phyloP scores from a whole-genome alignment of 331 rosid genomes.

The Malus hybrid region DNA sequence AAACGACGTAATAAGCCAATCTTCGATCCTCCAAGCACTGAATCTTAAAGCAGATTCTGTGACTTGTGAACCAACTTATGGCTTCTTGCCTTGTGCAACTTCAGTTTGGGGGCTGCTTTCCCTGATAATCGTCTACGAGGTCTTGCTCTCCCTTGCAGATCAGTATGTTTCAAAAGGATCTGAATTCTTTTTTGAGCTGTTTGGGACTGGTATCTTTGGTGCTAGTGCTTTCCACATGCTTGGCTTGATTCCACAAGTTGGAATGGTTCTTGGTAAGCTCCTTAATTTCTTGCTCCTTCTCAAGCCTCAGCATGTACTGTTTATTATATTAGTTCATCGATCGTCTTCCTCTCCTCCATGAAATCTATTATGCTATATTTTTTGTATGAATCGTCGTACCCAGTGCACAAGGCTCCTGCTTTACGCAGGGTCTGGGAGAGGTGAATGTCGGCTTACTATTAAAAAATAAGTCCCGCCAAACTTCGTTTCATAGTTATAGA shows the following conservation, averaged over 20 bases:
- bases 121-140: constrained; percentile 28
- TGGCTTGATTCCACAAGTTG: constrained; percentile 25
- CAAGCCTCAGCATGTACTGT: neutral
- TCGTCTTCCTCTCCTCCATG: neutral
- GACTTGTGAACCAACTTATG: constrained; percentile 27
- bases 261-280: constrained; percentile 20
- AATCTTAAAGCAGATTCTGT: constrained; percentile 14
- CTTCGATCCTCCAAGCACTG: neutral
- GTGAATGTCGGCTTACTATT: too few species aligned
- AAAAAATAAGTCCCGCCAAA: too few species aligned
- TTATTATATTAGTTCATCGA: too few species aligned
- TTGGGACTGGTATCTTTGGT: constrained; percentile 29
- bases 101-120: constrained; percentile 22
- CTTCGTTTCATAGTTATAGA: too few species aligned
- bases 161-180: constrained; percentile 16
- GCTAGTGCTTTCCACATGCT: constrained; percentile 28
- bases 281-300: neutral
- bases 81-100: constrained; percentile 35
- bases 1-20: neutral
- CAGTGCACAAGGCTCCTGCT: too few species aligned
- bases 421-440: too few species aligned
- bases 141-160: constrained; percentile 20
- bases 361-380: neutral
- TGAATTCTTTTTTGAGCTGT: constrained; percentile 20
- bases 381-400: neutral